Conservation (phyloP, 2,329 filamentous ascomycete genomes). For the Trichoderma pleuroti region DNA sequence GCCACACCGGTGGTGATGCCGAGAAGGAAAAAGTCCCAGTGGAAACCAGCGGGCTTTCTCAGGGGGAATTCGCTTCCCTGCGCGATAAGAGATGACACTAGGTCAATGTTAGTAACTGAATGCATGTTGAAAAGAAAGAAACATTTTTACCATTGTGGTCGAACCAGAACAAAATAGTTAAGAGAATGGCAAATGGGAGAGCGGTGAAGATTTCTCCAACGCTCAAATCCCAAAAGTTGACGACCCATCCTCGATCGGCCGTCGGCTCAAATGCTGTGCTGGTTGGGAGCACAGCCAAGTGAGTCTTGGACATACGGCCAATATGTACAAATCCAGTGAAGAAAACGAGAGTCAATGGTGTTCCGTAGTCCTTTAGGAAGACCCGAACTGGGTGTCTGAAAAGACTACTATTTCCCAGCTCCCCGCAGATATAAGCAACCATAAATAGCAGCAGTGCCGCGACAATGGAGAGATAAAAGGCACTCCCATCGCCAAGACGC, state of each 20-base stretch:
- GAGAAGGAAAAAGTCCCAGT: constrained; percentile 81
- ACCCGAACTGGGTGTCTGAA: constrained; percentile 73
- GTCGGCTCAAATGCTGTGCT: constrained; percentile 78
- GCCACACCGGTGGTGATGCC: constrained; percentile 73
- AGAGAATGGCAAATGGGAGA: constrained; percentile 77
- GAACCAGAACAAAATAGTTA: constrained; percentile 86
- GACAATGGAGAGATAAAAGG: constrained; percentile 76
- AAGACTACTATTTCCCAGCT: constrained; percentile 65
- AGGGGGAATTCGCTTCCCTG: constrained; percentile 81
- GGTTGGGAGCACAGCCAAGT: constrained; percentile 69
- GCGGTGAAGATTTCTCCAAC: constrained; percentile 75
- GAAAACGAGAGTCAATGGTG: constrained; percentile 77
- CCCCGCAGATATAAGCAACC: constrained; percentile 69
- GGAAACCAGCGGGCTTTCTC: constrained; percentile 76
- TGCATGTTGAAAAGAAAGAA: neutral
- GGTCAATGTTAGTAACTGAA: neutral
- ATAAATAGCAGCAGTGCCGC: constrained; percentile 75
- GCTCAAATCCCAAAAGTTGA: constrained; percentile 75
- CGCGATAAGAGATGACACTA: constrained; percentile 76
- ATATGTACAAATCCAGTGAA: constrained; percentile 88
- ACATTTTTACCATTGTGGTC: constrained; percentile 69
- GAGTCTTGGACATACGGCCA: constrained; percentile 71
- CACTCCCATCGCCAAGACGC: constrained; percentile 62
- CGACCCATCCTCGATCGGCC: constrained; percentile 67
- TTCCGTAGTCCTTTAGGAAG: constrained; percentile 87